phyloP scores from a whole-genome alignment of 2,329 filamentous ascomycete species.

The Cytospora piceicola region DNA sequence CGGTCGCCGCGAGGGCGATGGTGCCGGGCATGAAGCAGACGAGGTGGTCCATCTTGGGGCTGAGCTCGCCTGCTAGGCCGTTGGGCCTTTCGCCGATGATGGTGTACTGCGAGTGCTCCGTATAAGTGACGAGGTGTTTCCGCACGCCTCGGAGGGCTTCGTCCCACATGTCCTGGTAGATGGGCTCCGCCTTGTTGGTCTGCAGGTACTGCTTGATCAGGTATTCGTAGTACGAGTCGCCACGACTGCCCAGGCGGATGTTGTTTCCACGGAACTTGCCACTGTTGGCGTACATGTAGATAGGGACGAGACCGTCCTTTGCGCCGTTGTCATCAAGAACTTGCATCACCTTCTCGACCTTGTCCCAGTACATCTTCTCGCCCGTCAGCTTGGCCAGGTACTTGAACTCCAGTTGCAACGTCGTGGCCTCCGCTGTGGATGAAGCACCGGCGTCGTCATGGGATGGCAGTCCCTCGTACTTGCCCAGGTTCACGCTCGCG shows the following conservation, averaged over 20 bases:
- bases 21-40: slow-evolving; percentile 98
- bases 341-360: slow-evolving; percentile 88
- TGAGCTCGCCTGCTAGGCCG: slow-evolving; percentile 68
- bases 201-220: slow-evolving; percentile 98
- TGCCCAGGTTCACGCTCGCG: slow-evolving; percentile 86
- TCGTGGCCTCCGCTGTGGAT: slow-evolving; percentile 91
- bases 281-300: slow-evolving; percentile 80
- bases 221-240: slow-evolving; percentile 98
- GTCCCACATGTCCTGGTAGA: slow-evolving; percentile 94
- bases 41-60: slow-evolving; percentile 96
- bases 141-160: slow-evolving; percentile 83
- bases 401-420: slow-evolving; percentile 93
- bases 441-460: slow-evolving; percentile 86
- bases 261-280: slow-evolving; percentile 83
- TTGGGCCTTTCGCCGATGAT: slow-evolving; percentile 83
- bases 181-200: slow-evolving; percentile 80
- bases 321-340: slow-evolving; percentile 82
- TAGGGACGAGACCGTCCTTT: slow-evolving; percentile 84
- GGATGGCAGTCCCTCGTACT: slow-evolving; percentile 74
- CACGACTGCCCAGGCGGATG: slow-evolving; percentile 88
- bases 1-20: slow-evolving; percentile 86
- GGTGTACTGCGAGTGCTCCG: slow-evolving; percentile 77
- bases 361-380: slow-evolving; percentile 90
- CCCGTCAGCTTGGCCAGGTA: slow-evolving; percentile 94
- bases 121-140: slow-evolving; percentile 91